Evolutionary conservation across 768 basidiomycete species (phyloP).

Genomic region (Asterophora parasitica): DNA sequence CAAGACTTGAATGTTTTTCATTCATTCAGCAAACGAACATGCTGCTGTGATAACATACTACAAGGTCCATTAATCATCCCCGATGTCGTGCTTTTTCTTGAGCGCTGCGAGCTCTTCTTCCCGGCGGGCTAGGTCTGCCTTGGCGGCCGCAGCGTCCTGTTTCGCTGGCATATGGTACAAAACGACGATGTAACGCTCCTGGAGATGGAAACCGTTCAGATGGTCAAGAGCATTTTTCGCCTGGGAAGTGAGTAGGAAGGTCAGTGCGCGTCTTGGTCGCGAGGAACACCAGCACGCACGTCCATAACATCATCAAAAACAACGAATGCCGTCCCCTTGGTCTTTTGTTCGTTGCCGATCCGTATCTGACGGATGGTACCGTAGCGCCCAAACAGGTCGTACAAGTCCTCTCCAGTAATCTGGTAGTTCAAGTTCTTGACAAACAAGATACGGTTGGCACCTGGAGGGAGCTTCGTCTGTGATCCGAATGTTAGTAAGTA

Average conservation of each 20-base stretch:
- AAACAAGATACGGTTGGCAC: constrained; percentile 88
- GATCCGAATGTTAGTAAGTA: constrained; percentile 4
- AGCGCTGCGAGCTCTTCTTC: constrained; percentile 87
- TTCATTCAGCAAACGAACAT: constrained; percentile 5
- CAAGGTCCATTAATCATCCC: constrained; percentile 50
- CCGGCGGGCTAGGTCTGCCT: constrained; percentile 85
- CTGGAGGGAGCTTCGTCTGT: constrained; percentile 84
- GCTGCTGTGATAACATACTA: constrained; percentile 16
- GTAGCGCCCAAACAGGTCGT: constrained; percentile 96
- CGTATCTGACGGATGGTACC: constrained; percentile 95
- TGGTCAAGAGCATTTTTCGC: constrained; percentile 97
- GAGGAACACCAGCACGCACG: constrained; percentile 39
- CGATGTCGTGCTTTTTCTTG: constrained; percentile 84
- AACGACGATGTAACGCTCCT: constrained; percentile 97
- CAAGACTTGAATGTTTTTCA: neutral
- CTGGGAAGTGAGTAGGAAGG: constrained; percentile 32
- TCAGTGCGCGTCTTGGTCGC: constrained; percentile 7
- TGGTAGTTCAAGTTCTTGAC: constrained; percentile 92
- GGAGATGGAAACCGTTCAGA: constrained; percentile 95
- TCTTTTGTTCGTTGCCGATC: constrained; percentile 87
- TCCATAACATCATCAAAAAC: constrained; percentile 97
- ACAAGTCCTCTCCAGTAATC: constrained; percentile 90
- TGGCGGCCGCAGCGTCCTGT: constrained; percentile 89
- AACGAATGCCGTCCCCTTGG: constrained; percentile 94
- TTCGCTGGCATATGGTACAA: constrained; percentile 98